Percentiles rank a stretch among this genome's conserved stretches.
Evolutionary conservation across 495 filamentous ascomycete species (phyloP).

Genomic region (Thermochaetoides thermophila): DNA sequence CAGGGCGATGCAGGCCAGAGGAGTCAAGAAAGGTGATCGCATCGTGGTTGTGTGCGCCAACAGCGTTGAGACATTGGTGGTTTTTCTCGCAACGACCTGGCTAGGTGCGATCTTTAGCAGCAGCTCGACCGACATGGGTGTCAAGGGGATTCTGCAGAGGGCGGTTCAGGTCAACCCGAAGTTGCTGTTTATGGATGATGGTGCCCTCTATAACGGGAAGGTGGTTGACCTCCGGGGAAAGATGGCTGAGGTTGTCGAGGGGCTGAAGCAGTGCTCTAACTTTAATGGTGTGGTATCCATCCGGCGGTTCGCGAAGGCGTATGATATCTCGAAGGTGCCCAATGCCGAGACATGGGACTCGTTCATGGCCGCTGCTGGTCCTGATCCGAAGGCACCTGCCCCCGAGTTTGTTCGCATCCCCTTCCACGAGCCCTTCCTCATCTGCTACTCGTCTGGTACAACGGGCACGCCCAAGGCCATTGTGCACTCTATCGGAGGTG

Average conservation of each 20-base stretch:
- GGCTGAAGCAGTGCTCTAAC: constrained; percentile 40
- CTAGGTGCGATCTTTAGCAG: constrained; percentile 59
- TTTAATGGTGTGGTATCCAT: constrained; percentile 52
- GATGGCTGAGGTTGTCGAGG: constrained; percentile 49
- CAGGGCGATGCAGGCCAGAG: constrained; percentile 45
- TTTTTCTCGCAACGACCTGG: constrained; percentile 48
- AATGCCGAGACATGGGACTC: constrained; percentile 34
- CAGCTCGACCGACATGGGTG: constrained; percentile 66
- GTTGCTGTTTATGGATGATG: constrained; percentile 67
- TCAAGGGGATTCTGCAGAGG: constrained; percentile 60
- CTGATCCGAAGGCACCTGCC: constrained; percentile 19
- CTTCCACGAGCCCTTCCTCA: constrained; percentile 55
- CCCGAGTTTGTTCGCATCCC: constrained; percentile 40
- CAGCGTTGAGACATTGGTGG: constrained; percentile 52
- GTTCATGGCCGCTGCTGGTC: constrained; percentile 35
- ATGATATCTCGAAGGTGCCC: constrained; percentile 42
- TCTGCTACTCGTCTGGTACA: constrained; percentile 59
- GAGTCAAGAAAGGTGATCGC: constrained; percentile 53
- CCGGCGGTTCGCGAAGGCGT: constrained; percentile 45
- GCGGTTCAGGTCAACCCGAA: constrained; percentile 55
- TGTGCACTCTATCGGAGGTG: constrained; percentile 52
- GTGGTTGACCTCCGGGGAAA: constrained; percentile 53
- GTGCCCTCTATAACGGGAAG: constrained; percentile 65
- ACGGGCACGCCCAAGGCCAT: constrained; percentile 66
- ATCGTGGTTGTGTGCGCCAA: constrained; percentile 58